Base-by-base conservation (phyloP, 2,329 filamentous ascomycete genomes). In the Fusarium sp. region DNA sequence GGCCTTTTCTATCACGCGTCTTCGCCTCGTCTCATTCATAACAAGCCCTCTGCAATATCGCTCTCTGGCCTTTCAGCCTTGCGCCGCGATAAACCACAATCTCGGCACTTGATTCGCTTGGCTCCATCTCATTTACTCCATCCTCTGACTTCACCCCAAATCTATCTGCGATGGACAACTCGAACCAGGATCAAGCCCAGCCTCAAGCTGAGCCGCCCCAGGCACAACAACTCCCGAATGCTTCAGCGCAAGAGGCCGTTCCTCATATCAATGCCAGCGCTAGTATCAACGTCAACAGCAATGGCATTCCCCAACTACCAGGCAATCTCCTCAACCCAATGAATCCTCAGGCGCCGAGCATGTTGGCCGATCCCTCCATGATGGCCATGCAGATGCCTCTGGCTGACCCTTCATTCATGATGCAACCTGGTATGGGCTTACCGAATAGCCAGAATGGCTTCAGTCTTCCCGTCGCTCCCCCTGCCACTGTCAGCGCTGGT, bases 401-500 rank as follows among this genome's bases (percentile, higher is more conserved):
- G 50, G 65, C 63, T 22, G 78, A 78, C 41, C 71, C 79, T 28
- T 74, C 77, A 26, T 68, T 79, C 70, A 69, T 78, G 63, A 78
- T 82, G 72, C 73, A 81, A 51, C 77, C 81, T 39, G 63, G 61
- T 22, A 75, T 80, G 61, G 74, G 78, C 63, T 75, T 81, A 56
- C 47, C 76, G 42, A 82, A 82, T 61, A 80, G 78, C 13, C 74
- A 78, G 31, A 54, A 81, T 60, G 80, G 74, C 28, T 75, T 78
- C 44, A 54, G 55, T 30, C 61, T 73, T n/a, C 70, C 71, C 24
- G 67, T 72, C 16, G 50, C 66, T 8, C 70, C 70, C 31, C 76
- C 73, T 44, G 78, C 75, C 22, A 74, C 73, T 18, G 77, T 83
- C 73, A 82, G 79, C 41, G 79, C 82, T 56, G 82, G 82, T 83